These are phyloP conservation scores for Cynanchum wilfordii DNA, from an alignment of 257 asterid genomes.

Conservation along the genomic window DNA sequence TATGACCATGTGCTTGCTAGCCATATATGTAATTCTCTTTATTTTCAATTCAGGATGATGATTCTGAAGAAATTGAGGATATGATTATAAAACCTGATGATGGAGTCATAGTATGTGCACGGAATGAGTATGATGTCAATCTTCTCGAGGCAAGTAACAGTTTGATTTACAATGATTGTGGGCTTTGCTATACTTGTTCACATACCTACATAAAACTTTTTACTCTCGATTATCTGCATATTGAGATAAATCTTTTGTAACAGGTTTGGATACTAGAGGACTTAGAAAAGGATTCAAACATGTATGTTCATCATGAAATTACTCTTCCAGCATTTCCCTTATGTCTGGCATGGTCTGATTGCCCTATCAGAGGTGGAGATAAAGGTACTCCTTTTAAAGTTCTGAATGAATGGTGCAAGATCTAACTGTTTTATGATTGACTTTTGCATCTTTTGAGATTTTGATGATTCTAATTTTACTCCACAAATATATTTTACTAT, in stretches of 20 bases:
- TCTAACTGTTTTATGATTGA: neutral
- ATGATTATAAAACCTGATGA: conserved; percentile 73
- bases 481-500: neutral
- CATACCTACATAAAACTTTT: neutral
- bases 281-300: conserved; percentile 41
- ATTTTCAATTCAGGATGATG: conserved; percentile 43
- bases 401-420: neutral
- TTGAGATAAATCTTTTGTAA: conserved; percentile 11
- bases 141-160: conserved; percentile 68
- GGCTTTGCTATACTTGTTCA: neutral
- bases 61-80: conserved; percentile 75
- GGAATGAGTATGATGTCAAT: conserved; percentile 88
- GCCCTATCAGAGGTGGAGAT: conserved; percentile 38
- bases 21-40: neutral
- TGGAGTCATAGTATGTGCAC: conserved; percentile 71
- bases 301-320: conserved; percentile 80
- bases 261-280: conserved; percentile 84
- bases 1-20: neutral
- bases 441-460: neutral
- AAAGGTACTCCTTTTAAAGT: neutral
- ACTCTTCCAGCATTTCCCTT: conserved; percentile 85
- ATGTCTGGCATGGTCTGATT: conserved; percentile 92
- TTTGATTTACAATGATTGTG: conserved; percentile 14
- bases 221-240: neutral
- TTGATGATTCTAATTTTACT: neutral